Evolutionary conservation across 768 basidiomycete species (phyloP).

Genomic region (Calvatia gigantea): DNA sequence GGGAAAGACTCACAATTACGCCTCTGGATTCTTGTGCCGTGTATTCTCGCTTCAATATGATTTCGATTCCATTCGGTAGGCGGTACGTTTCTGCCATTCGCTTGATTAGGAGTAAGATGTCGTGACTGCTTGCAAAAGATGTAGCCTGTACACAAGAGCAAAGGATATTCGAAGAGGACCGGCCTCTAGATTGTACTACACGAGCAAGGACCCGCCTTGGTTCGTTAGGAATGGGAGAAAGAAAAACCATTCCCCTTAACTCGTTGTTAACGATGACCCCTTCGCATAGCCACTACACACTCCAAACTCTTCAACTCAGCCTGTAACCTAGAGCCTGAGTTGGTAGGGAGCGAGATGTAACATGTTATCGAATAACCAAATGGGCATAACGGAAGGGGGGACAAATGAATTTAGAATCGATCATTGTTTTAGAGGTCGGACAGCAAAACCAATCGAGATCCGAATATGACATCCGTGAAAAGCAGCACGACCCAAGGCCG

Average conservation of each 20-base stretch:
- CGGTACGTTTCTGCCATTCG: constrained; percentile 2
- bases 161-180: neutral
- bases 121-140: neutral
- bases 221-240: neutral
- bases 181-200: neutral
- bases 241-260: neutral
- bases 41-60: neutral
- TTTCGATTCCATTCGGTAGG: neutral
- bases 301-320: neutral
- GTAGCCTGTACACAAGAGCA: constrained; percentile 1
- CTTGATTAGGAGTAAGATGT: neutral
- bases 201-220: constrained; percentile 9
- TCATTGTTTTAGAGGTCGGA: neutral
- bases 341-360: neutral
- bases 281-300: neutral
- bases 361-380: neutral
- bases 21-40: constrained; percentile 4
- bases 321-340: neutral
- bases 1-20: constrained; percentile 1
- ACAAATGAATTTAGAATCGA: neutral
- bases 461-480: neutral
- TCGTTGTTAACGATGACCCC: neutral
- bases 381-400: neutral
- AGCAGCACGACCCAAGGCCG: neutral
- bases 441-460: neutral